Conservation (phyloP, 345 rosid genomes). For the Crucihimalaya himalaica region DNA sequence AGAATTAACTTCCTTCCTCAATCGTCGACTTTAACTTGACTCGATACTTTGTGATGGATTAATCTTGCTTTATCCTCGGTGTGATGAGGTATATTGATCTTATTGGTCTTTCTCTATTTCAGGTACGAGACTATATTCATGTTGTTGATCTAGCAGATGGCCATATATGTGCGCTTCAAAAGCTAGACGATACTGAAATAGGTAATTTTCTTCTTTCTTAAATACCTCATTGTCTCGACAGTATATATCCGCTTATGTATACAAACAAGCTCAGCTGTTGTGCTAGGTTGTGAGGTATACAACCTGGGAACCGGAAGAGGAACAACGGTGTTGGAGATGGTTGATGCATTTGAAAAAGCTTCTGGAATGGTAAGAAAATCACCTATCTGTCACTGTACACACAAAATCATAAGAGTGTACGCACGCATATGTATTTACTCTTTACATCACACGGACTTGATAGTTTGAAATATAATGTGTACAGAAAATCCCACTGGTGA, state of each 20-base stretch:
- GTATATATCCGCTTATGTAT: background rate
- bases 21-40: background rate
- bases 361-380: constrained; percentile 72
- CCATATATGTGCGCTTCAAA: constrained; percentile 80
- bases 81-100: constrained; percentile 16
- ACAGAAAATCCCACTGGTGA: constrained; percentile 80
- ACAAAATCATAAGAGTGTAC: background rate
- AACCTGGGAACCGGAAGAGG: constrained; percentile 97
- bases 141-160: constrained; percentile 95
- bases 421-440: background rate
- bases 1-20: background rate
- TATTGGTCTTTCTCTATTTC: constrained; percentile 9
- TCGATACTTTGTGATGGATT: background rate
- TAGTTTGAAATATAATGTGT: background rate
- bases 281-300: constrained; percentile 86
- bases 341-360: constrained; percentile 86
- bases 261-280: constrained; percentile 9
- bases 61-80: background rate
- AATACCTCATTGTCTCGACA: background rate
- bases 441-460: background rate
- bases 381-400: background rate
- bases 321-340: constrained; percentile 97
- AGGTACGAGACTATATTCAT: constrained; percentile 98
- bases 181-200: constrained; percentile 67
- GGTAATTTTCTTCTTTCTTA: constrained; percentile 43